These are phyloP conservation scores for Rhododendron ferrugineum DNA, from an alignment of 148 eudicot genomes.

Conservation along the genomic window DNA sequence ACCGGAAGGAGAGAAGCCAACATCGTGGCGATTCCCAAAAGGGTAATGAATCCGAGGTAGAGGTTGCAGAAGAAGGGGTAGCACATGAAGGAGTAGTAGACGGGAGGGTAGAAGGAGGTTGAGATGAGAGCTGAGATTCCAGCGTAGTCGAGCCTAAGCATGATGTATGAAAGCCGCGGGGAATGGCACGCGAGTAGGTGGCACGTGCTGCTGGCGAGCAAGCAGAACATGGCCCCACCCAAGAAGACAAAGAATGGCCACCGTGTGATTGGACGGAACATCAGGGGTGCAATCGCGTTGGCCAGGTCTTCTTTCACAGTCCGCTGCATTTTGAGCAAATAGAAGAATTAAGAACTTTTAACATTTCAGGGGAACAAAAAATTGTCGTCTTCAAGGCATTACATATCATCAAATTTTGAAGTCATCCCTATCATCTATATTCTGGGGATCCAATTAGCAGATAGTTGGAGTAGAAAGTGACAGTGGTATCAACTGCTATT, in stretches of 20 bases:
- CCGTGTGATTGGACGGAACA: slow-evolving; percentile 64
- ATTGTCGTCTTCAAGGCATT: neutral
- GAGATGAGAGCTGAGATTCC: slow-evolving; percentile 92
- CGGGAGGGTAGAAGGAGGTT: slow-evolving; percentile 88
- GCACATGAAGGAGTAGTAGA: slow-evolving; percentile 98
- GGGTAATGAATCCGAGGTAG: slow-evolving; percentile 77
- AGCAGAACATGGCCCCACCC: slow-evolving; percentile 98
- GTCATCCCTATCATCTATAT: neutral
- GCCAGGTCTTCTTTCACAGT: slow-evolving; percentile 59
- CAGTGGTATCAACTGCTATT: neutral
- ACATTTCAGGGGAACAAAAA: neutral
- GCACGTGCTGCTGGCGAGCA: slow-evolving; percentile 84
- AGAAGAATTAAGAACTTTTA: neutral
- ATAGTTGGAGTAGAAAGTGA: neutral
- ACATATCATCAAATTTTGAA: neutral
- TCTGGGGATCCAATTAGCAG: neutral
- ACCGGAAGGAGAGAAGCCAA: slow-evolving; percentile 68
- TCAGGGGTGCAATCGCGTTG: slow-evolving; percentile 62
- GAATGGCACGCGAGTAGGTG: slow-evolving; percentile 90
- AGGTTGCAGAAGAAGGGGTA: slow-evolving; percentile 77
- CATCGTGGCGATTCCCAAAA: slow-evolving; percentile 58
- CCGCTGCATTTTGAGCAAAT: slow-evolving; percentile 39
- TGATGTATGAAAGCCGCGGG: slow-evolving; percentile 60
- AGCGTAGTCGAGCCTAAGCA: slow-evolving; percentile 88
- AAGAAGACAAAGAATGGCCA: slow-evolving; percentile 92